Evolutionary conservation across 306 rosid genomes (phyloP).

Genomic region (Morella rubra): DNA sequence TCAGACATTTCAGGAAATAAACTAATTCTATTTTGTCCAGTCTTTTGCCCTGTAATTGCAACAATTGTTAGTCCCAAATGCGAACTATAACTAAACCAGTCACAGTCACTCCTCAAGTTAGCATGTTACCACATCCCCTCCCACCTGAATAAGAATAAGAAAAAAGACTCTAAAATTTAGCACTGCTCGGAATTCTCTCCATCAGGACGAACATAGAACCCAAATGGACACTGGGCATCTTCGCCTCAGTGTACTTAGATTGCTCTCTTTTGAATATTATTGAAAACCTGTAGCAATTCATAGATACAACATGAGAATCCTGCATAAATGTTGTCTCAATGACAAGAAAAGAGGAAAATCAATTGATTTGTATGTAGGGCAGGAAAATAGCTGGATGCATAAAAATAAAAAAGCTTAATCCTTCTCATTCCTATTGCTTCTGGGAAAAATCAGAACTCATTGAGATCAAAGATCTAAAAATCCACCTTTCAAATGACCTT

Average conservation of each 20-base stretch:
- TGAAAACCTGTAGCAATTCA: conserved; percentile 9
- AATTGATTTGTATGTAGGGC: not conserved
- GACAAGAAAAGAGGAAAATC: not conserved
- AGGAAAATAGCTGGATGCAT: not conserved
- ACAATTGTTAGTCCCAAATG: conserved; percentile 3
- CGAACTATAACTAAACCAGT: not conserved
- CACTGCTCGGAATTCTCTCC: not conserved
- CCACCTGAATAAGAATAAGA: not conserved
- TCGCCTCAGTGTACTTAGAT: not conserved
- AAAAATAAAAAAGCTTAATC: not conserved
- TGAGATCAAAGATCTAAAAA: too few relatives aligned
- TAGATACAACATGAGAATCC: not conserved
- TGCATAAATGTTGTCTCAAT: not conserved
- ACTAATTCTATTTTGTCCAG: not conserved
- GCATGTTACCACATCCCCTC: not conserved
- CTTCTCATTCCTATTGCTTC: not conserved
- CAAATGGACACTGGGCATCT: not conserved
- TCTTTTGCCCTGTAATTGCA: not conserved
- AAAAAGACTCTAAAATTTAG: not conserved
- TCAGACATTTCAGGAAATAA: not conserved
- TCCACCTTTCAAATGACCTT: too few relatives aligned
- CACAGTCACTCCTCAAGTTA: not conserved
- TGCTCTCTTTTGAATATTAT: not conserved
- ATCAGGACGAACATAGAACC: not conserved
- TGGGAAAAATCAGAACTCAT: too few relatives aligned